Conservation (phyloP, 768 basidiomycete species). For the Suillus plorans region DNA sequence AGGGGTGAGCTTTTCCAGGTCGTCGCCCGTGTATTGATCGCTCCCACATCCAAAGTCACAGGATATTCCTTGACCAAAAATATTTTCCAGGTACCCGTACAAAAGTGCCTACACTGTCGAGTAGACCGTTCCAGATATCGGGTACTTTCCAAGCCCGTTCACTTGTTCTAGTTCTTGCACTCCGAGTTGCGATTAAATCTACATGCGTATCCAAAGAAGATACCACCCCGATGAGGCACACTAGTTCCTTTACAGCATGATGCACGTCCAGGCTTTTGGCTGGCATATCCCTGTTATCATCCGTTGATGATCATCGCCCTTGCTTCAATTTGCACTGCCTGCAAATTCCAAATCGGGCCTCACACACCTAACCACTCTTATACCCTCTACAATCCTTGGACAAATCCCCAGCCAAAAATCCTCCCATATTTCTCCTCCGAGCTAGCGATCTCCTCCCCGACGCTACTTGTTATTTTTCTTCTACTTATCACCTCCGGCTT, state of each 20-base stretch:
- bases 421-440: conserved; percentile 5
- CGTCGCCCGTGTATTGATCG: not conserved
- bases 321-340: not conserved
- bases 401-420: not conserved
- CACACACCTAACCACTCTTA: conserved; percentile 5
- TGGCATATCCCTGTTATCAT: not conserved
- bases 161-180: not conserved
- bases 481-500: not conserved
- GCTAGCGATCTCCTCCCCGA: not conserved
- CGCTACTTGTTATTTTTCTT: not conserved
- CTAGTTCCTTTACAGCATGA: not conserved
- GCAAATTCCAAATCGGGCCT: not conserved
- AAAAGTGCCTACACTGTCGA: not conserved
- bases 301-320: not conserved
- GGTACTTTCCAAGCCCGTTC: not conserved
- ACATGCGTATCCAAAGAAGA: not conserved
- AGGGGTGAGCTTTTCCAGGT: not conserved
- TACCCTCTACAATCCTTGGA: conserved; percentile 13
- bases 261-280: not conserved
- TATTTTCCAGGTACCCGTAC: not conserved
- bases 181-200: not conserved
- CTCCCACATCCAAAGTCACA: not conserved
- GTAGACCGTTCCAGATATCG: not conserved
- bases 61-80: not conserved
- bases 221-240: not conserved